Base-by-base conservation (phyloP, 1,139 yeast genomes). In the Suhomyces coccinellae region DNA sequence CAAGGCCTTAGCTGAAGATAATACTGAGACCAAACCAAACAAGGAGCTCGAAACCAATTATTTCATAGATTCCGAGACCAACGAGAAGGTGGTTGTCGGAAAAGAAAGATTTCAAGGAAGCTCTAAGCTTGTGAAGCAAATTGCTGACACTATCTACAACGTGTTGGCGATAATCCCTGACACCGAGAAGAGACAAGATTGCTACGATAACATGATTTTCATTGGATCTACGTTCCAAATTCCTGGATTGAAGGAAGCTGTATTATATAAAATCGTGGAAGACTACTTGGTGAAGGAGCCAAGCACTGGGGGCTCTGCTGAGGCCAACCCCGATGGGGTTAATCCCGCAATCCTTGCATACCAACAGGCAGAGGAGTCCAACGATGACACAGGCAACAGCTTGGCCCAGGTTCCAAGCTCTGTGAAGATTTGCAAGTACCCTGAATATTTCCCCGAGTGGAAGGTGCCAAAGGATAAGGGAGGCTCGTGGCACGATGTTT, bases 371-470 rank as follows among this genome's bases (percentile, higher is more conserved):
- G 63, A 58, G 26, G 56, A 49, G 7, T 48, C 47, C 36, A 47
- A 45, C 16, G 56, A 65, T 20, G 58, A 54, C 20, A 60, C 65
- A 10, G 69, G 67, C 22, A 53, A 65, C 6, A 66, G 62, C 34
- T 66, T 69, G 38, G 61, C 61, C 15, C 97, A 91, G 65, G 91
- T 85, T 1, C 98, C 98, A 14, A 81, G 83, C 16, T 73, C 83
- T 11, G 79, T 91, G 45, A 82, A 79, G 54, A 62, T 82, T 43
- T 82, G 85, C 28, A 85, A 85, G 56, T 77, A 82, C 61, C 95
- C 97, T 0, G 98, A 91, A 42, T 91, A 93, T 64, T 93, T 93
- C 67, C 89, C 96, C 1, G 97, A 89, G 56, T 93, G 98, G 98
- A 91, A 91, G 65, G 83, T 83, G 55, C 79, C 81, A 36, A 72